These are phyloP conservation scores for Prunus salicina DNA, from an alignment of 306 rosid genomes.

Conservation along the genomic window DNA sequence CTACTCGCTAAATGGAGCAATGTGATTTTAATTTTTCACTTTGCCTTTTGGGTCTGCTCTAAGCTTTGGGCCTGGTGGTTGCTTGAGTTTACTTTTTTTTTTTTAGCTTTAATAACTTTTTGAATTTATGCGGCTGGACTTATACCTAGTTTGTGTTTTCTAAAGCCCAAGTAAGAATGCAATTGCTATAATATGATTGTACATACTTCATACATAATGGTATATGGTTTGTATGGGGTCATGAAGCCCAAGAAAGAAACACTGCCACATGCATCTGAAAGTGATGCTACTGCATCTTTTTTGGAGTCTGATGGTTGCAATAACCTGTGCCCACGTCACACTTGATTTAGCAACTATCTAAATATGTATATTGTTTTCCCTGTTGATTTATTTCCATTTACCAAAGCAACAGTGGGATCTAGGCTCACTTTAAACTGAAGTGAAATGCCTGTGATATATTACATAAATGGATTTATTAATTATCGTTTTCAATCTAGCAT, in stretches of 20 bases:
- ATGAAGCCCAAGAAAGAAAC: background rate
- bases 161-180: background rate
- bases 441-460: background rate
- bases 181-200: background rate
- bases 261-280: background rate
- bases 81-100: background rate
- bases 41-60: conserved; percentile 9
- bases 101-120: background rate
- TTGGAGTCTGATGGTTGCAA: background rate
- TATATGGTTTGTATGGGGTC: background rate
- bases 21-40: background rate
- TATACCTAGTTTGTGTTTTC: background rate
- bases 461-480: background rate
- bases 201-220: background rate
- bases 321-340: background rate
- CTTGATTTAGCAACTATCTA: background rate
- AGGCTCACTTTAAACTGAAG: background rate
- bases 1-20: background rate
- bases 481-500: background rate
- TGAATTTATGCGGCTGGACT: background rate
- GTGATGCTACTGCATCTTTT: background rate
- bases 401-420: background rate
- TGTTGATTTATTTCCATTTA: background rate
- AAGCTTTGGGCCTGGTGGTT: background rate
- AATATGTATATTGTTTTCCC: background rate